These are phyloP conservation scores for Umbelopsis vinacea DNA, from an alignment of 192 early-diverging fungal species.

Conservation along the genomic window DNA sequence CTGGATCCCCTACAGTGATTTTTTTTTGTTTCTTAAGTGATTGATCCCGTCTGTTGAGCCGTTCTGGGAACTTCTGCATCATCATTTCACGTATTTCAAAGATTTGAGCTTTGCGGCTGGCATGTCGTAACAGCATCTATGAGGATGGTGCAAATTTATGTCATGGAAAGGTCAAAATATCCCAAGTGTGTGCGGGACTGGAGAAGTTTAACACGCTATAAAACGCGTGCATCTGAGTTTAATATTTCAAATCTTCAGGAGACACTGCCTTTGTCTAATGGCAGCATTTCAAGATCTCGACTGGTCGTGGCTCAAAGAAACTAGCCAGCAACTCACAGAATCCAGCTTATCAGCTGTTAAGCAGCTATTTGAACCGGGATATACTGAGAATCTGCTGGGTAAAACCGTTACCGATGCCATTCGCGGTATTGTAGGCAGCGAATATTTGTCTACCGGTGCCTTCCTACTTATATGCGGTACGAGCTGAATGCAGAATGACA, in stretches of 20 bases:
- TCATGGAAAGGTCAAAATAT: no score
- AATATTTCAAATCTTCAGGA: neutral
- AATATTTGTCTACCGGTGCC: slow-evolving; percentile 5
- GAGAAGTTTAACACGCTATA: neutral
- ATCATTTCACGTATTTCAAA: no score
- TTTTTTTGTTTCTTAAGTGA: no score
- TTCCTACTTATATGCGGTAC: slow-evolving; percentile 11
- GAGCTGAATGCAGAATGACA: neutral
- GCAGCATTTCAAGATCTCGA: slow-evolving; percentile 5
- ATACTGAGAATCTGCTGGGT: neutral
- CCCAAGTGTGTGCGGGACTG: no score
- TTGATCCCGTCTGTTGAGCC: no score
- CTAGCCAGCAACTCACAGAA: neutral
- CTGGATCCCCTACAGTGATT: no score
- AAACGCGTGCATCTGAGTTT: slow-evolving; percentile 4
- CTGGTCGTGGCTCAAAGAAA: slow-evolving; percentile 7
- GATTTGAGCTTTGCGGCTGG: no score
- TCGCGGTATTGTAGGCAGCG: neutral
- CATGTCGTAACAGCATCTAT: no score
- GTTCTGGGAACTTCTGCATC: no score
- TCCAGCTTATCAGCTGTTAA: neutral
- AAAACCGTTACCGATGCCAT: neutral
- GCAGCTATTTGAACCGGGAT: neutral
- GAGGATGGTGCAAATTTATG: no score
- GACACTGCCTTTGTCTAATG: neutral